phyloP scores from a whole-genome alignment of 73 alveolate genomes.

The Uronychia setigera region DNA sequence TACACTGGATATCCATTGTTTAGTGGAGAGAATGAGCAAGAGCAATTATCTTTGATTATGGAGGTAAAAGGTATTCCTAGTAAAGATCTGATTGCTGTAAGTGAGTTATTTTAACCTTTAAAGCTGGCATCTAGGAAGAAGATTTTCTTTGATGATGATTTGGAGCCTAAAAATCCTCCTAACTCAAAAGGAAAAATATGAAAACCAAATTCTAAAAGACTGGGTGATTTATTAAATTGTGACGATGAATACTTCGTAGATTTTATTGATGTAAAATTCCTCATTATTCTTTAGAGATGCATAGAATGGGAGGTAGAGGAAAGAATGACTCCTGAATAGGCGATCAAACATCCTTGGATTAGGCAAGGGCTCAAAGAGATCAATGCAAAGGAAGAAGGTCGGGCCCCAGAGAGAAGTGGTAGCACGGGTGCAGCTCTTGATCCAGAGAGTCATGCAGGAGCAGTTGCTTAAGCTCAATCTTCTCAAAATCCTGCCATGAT shows the following conservation, averaged over 20 bases:
- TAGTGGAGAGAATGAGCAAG: slow-evolving; percentile 78
- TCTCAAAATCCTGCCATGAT: no score
- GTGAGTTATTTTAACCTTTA: slow-evolving; percentile 17
- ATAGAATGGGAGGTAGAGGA: slow-evolving; percentile 66
- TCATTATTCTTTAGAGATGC: slow-evolving; percentile 21
- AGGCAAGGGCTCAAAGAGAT: slow-evolving; percentile 49
- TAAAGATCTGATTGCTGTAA: no score
- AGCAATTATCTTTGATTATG: slow-evolving; percentile 65
- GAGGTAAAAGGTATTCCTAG: slow-evolving; percentile 74
- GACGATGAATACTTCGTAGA: slow-evolving; percentile 63
- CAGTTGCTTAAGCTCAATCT: no score
- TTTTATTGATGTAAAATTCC: slow-evolving; percentile 58
- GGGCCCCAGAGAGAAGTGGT: no score
- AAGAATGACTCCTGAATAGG: slow-evolving; percentile 59
- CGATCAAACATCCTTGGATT: slow-evolving; percentile 47
- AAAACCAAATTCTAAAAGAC: slow-evolving; percentile 55
- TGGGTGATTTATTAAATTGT: slow-evolving; percentile 58
- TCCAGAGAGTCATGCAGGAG: no score
- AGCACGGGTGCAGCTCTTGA: no score
- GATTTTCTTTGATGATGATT: slow-evolving; percentile 58
- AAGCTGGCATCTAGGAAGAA: slow-evolving; percentile 49
- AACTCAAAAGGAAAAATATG: slow-evolving; percentile 51
- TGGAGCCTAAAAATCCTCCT: slow-evolving; percentile 40
- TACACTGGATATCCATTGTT: slow-evolving; percentile 76
- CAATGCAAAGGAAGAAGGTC: no score